Evolutionary conservation across 345 rosid species (phyloP), one percentile per base, ranked within the genome.

Genomic region (Stellera chamaejasme): DNA sequence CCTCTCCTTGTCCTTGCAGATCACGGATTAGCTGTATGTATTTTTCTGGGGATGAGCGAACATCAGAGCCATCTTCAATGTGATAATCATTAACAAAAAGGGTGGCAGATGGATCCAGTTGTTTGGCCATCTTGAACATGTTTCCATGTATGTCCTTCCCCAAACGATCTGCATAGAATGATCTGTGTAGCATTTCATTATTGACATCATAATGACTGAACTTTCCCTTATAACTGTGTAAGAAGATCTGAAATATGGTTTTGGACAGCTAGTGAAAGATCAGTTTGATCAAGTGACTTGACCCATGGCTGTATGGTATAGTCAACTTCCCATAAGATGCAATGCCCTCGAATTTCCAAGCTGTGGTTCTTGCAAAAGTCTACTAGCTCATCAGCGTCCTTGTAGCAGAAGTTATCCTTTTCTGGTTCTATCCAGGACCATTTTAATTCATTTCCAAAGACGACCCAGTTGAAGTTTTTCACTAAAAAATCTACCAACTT

Each of bases 391-490:
- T 88, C 95, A 5, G 96, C 88, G 52, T 91, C 96, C 64, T 71
- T 84, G 70, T 84, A 88, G 67, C 82, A 85, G 52, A 88, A 52
- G 51, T 78, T 83, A 3, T 92, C 98, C 42, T 77, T 81, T 68
- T 75, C 82, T 13, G 95, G 32, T 62, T 91, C 98, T n/a, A 90
- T 91, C 84, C 87, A 78, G 61, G 75, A 83, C 98, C 98, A 91
- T 58, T 88, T 91, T 28, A 91, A 66, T 71, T 91, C 98, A 63
- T 91, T 91, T 61, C 87, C 98, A 16, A 91, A 88, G 66, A 85
- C 93, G 13, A 80, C 88, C 98, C 98, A 88, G 66, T 85, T 88
- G 64, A 91, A 91, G 67, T 85, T 59, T 60, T 80, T 80, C 28
- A 73, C 73, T 60, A 82, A 76, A 79, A 88, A 91, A 55, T 67